phyloP scores from a whole-genome alignment of 2,329 filamentous ascomycete genomes.

The Scedosporium dehoogii region DNA sequence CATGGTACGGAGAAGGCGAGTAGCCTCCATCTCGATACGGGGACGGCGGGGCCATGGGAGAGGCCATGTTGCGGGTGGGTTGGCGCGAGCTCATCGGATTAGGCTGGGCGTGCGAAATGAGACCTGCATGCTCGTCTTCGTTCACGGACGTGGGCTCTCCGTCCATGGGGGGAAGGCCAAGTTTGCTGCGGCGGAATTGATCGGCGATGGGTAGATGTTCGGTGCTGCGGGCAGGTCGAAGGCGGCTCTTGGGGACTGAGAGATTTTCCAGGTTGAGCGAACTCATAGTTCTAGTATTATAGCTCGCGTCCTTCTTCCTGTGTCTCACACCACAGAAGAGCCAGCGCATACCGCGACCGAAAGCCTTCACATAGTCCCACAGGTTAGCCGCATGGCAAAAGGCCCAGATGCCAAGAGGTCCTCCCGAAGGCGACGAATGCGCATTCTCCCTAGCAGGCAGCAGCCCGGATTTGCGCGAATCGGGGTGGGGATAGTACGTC shows the following conservation, averaged over 20 bases:
- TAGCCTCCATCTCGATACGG: background rate
- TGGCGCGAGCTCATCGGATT: background rate
- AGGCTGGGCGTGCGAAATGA: conserved; percentile 28
- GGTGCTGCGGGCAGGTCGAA: conserved; percentile 21
- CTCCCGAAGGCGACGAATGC: conserved; percentile 47
- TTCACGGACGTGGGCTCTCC: conserved; percentile 24
- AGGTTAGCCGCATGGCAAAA: conserved; percentile 65
- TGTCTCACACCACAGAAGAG: conserved; percentile 62
- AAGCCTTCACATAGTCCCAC: conserved; percentile 75
- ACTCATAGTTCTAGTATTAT: conserved; percentile 26
- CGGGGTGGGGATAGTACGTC: conserved; percentile 37
- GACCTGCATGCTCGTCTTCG: conserved; percentile 31
- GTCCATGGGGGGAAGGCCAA: conserved; percentile 14
- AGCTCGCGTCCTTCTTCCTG: conserved; percentile 44
- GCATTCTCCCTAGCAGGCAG: conserved; percentile 31
- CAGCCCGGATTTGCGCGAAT: conserved; percentile 28
- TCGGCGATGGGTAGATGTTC: conserved; percentile 28
- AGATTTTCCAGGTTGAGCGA: conserved; percentile 27
- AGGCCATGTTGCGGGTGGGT: background rate
- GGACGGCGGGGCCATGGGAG: background rate
- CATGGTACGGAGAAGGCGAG: background rate
- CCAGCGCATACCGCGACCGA: conserved; percentile 70
- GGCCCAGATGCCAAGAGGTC: conserved; percentile 54
- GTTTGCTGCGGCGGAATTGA: conserved; percentile 25
- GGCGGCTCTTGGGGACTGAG: conserved; percentile 13